These are phyloP conservation scores for Buxus sempervirens DNA, from an alignment of 164 flowering plant species.

Conservation along the genomic window DNA sequence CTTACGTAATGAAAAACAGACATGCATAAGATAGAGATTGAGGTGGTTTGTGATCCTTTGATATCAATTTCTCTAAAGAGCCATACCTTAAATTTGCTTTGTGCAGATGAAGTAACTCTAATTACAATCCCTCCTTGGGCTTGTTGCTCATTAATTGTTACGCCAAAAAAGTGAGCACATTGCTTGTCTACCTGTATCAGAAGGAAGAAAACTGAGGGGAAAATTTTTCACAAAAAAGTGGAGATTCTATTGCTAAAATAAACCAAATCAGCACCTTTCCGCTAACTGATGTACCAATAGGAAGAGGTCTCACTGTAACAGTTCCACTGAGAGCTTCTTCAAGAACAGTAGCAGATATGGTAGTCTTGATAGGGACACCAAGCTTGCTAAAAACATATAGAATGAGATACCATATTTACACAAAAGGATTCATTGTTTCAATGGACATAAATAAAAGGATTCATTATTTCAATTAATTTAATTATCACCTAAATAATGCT, in stretches of 20 bases:
- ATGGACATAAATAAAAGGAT: not conserved
- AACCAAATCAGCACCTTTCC: conserved; percentile 66
- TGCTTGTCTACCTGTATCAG: conserved; percentile 85
- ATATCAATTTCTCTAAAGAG: not conserved
- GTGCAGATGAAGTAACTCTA: conserved; percentile 86
- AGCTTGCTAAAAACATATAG: conserved; percentile 62
- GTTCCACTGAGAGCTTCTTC: conserved; percentile 98
- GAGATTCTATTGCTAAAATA: not conserved
- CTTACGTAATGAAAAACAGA: too few species aligned
- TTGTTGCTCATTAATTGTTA: conserved; percentile 86
- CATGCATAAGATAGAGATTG: too few species aligned
- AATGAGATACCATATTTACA: not conserved
- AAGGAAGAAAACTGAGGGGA: not conserved
- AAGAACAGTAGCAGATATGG: conserved; percentile 92
- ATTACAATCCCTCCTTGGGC: conserved; percentile 89
- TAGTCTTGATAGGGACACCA: conserved; percentile 98
- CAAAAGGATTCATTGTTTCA: too few species aligned
- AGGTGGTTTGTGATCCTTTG: too few species aligned
- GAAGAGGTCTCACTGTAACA: conserved; percentile 92
- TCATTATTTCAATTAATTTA: conserved; percentile 3
- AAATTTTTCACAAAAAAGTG: not conserved
- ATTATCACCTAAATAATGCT: conserved; percentile 82
- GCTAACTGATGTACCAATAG: conserved; percentile 84
- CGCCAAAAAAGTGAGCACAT: conserved; percentile 93
- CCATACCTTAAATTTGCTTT: conserved; percentile 97